Percentiles rank a stretch among this genome's conserved stretches.
phyloP scores from a whole-genome alignment of 805 yeast species.

The Tetrapisispora phaffii region DNA sequence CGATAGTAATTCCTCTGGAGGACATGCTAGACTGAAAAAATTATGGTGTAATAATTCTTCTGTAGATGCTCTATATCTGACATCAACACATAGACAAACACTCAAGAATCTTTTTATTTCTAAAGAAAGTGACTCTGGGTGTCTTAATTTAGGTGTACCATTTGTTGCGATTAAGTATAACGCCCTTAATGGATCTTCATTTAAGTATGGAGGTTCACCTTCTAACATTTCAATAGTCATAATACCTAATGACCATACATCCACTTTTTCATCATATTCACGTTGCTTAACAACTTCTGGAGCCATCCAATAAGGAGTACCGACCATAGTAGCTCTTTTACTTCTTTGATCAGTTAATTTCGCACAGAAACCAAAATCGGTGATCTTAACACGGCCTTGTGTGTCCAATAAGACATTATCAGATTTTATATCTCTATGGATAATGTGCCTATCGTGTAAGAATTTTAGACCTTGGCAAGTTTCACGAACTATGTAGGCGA shows the following conservation, averaged over 20 bases:
- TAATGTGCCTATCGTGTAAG: conserved; percentile 83
- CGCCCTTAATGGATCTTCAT: conserved; percentile 92
- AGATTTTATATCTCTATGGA: conserved; percentile 93
- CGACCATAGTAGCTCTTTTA: conserved; percentile 96
- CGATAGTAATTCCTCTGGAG: conserved; percentile 47
- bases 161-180: conserved; percentile 89
- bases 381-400: conserved; percentile 79
- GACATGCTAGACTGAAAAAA: conserved; percentile 56
- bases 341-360: conserved; percentile 73
- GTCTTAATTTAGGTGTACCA: conserved; percentile 91
- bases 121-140: conserved; percentile 72
- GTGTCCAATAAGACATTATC: conserved; percentile 84
- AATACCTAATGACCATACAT: conserved; percentile 96
- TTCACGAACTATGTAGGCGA: conserved; percentile 83
- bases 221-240: conserved; percentile 98
- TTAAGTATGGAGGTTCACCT: conserved; percentile 96
- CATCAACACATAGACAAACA: conserved; percentile 91
- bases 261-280: conserved; percentile 95
- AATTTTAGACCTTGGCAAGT: conserved; percentile 86
- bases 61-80: conserved; percentile 80
- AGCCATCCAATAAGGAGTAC: conserved; percentile 99
- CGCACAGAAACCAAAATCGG: conserved; percentile 98
- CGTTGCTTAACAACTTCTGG: conserved; percentile 95
- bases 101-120: conserved; percentile 78
- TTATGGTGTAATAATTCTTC: conserved; percentile 75